Evolutionary conservation across 2,329 filamentous ascomycete genomes (phyloP).

Genomic region (Leptoxyphium fumago): DNA sequence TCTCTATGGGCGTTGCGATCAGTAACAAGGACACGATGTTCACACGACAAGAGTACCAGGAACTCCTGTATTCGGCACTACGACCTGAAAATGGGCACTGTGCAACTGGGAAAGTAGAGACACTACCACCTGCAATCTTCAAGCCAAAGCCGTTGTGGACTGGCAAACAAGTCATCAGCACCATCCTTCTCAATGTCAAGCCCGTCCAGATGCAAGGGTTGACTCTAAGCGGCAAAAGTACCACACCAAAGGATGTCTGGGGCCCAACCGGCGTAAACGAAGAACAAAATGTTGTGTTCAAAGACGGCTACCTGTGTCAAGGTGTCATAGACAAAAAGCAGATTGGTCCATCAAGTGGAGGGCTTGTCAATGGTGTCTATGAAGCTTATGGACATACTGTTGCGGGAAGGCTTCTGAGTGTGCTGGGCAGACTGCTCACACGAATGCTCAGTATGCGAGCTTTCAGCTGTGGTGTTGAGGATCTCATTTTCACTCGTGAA

Average conservation of each 20-base stretch:
- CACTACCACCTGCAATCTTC: slow-evolving; percentile 65
- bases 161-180: slow-evolving; percentile 89
- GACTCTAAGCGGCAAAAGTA: slow-evolving; percentile 64
- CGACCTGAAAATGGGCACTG: slow-evolving; percentile 85
- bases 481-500: slow-evolving; percentile 67
- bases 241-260: slow-evolving; percentile 70
- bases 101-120: slow-evolving; percentile 63
- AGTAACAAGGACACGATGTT: slow-evolving; percentile 90
- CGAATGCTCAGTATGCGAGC: slow-evolving; percentile 84
- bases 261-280: slow-evolving; percentile 46
- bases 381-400: slow-evolving; percentile 81
- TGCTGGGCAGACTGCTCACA: slow-evolving; percentile 77
- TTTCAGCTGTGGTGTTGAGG: slow-evolving; percentile 95
- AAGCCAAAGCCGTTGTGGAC: slow-evolving; percentile 80
- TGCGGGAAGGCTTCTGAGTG: slow-evolving; percentile 77
- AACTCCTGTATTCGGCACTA: slow-evolving; percentile 81
- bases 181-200: slow-evolving; percentile 81
- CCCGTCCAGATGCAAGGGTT: slow-evolving; percentile 62
- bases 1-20: slow-evolving; percentile 83
- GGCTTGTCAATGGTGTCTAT: slow-evolving; percentile 81
- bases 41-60: slow-evolving; percentile 72
- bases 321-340: slow-evolving; percentile 95
- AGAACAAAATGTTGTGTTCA: slow-evolving; percentile 68
- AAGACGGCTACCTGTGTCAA: slow-evolving; percentile 72
- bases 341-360: slow-evolving; percentile 73